These are phyloP conservation scores for Berberis vulgaris DNA, from an alignment of 164 flowering plant genomes.

Conservation along the genomic window DNA sequence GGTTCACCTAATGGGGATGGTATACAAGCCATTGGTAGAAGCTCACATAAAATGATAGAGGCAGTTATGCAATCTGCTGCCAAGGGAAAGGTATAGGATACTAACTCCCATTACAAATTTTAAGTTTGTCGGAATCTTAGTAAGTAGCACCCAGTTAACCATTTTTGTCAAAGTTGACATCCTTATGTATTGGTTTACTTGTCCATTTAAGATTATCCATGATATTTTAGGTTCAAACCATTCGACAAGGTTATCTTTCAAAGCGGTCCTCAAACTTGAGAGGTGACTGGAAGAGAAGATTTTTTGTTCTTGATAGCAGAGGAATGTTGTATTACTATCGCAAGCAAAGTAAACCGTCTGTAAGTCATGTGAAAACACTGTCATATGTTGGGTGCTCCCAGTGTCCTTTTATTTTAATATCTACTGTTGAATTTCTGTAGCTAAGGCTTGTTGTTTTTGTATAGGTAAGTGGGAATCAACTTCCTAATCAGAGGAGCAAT, in stretches of 20 bases:
- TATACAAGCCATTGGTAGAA: conserved; percentile 36
- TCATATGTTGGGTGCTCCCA: background rate
- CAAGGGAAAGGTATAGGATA: conserved; percentile 68
- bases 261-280: conserved; percentile 93
- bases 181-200: background rate
- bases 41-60: conserved; percentile 47
- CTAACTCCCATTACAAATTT: no score
- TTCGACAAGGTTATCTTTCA: conserved; percentile 91
- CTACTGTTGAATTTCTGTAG: background rate
- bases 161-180: background rate
- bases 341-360: conserved; percentile 64
- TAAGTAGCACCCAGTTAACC: no score
- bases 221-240: conserved; percentile 78
- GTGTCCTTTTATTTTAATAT: conserved; percentile 1
- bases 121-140: no score
- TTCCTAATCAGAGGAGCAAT: conserved; percentile 47
- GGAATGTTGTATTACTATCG: conserved; percentile 95
- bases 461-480: conserved; percentile 57
- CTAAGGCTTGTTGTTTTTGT: conserved; percentile 8
- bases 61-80: conserved; percentile 73
- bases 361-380: conserved; percentile 27
- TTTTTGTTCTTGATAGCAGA: conserved; percentile 91
- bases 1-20: conserved; percentile 54
- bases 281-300: conserved; percentile 96
- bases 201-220: conserved; percentile 13